Conservation (phyloP, 2,329 filamentous ascomycete species). For the Phaeosphaeriaceae sp. region DNA sequence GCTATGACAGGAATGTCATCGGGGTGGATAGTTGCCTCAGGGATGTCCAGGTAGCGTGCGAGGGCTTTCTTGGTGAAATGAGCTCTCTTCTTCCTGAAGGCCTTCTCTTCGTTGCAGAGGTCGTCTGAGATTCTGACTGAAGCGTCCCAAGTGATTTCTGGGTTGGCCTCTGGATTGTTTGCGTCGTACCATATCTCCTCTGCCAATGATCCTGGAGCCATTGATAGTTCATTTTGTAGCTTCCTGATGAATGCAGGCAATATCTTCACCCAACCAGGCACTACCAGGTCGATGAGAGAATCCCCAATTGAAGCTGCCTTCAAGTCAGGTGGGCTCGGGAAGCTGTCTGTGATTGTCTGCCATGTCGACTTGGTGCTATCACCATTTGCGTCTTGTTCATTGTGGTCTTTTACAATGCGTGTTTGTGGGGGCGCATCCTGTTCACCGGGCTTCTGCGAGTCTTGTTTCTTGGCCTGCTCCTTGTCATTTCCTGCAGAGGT, state of each 20-base stretch:
- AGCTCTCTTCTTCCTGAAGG: constrained; percentile 73
- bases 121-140: constrained; percentile 80
- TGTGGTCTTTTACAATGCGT: constrained; percentile 34
- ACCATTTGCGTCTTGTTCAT: constrained; percentile 24
- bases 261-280: constrained; percentile 81
- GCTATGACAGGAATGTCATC: constrained; percentile 94
- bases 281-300: constrained; percentile 70
- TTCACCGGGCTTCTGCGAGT: constrained; percentile 26
- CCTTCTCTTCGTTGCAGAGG: constrained; percentile 82
- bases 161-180: constrained; percentile 80
- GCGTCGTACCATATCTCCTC: constrained; percentile 95
- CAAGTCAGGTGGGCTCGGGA: constrained; percentile 30
- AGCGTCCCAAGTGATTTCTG: constrained; percentile 84
- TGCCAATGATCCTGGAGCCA: constrained; percentile 85
- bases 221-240: constrained; percentile 84
- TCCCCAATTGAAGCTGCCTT: constrained; percentile 50
- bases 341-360: constrained; percentile 40
- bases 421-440: constrained; percentile 45
- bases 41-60: constrained; percentile 79
- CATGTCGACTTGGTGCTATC: constrained; percentile 34
- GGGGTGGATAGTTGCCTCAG: constrained; percentile 82
- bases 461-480: constrained; percentile 18
- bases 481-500: constrained; percentile 28
- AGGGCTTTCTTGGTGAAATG: constrained; percentile 73
- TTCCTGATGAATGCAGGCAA: constrained; percentile 81